Base-by-base conservation (phyloP, 2,329 filamentous ascomycete genomes). In the Celoporthe dispersa region DNA sequence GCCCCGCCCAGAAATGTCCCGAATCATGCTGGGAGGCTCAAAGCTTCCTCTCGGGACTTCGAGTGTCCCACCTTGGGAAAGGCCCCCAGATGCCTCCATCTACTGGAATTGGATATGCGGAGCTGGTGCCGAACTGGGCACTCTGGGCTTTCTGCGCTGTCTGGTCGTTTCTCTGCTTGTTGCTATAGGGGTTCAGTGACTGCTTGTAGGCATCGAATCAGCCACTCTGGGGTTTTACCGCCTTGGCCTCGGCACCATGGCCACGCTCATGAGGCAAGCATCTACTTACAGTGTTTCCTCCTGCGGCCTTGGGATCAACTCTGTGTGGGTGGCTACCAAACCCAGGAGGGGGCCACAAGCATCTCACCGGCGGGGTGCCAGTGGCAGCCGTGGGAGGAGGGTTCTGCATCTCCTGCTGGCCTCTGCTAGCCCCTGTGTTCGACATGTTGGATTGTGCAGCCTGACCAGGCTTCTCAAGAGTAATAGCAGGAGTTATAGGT, bases 61-160 rank as follows among this genome's bases (percentile, higher is more conserved):
- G 16, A 60, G 57, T 16, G 6, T 60, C 57, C 57, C 57, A 60
- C 22, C 16, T 11, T 12, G 57, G 57, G 33, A 60, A 60, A 9
- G 57, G 57, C 3, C 57, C 57, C 57, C 57, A 60, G 8, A 60
- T 60, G 7, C 57, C 57, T 22, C 57, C 57, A 35, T 60, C 33
- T 9, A 60, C 6, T 6, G 57, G 31, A 19, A 19, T 37, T 11
- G 31, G 1, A 22, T 37, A 9, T n/a, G 31, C 14, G 7, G 19
- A n/a, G 31, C 16, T n/a, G 16, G 57, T n/a, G 25, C 33, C 37
- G 2, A 7, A n/a, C 5, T 7, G 14, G 33, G 31, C n/a, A 4
- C 3, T 33, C 3, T 60, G 33, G 3, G 57, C 16, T 11, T 31
- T 19, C 57, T 60, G 31, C 9, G 22, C 37, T 12, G 16, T 7